Base-by-base conservation (phyloP, 75 land plant genomes). In the Pinus tabuliformis region DNA sequence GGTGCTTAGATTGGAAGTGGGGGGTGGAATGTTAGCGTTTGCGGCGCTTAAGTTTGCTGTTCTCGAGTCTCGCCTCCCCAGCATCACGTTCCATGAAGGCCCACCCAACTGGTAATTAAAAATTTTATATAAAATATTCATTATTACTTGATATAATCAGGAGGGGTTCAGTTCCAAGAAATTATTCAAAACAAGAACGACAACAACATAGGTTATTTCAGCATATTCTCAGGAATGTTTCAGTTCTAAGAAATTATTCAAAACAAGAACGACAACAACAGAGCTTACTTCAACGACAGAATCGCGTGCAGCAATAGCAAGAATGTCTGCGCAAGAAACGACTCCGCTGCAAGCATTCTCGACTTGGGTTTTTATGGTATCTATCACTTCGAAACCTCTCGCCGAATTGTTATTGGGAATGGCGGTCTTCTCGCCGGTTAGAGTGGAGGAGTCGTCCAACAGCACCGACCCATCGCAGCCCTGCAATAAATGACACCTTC, bases 381-480 rank as follows among this genome's bases (percentile, higher is more conserved):
- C 86, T 3, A 91, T 76, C 28, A 84, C 91, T 6, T 80, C 79
- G 37, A 77, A 86, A 1, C 88, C 85, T 57, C 85, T 75, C 17
- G 12, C 73, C 2, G 87, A 82, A 3, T 54, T 56, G 3, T n/a
- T 76, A 54, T 92, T 92, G 21, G 89, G 84, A 18, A 4, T 15
- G 1, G 95, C 89, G 0, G 75, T 70, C 59, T 90, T 86, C 81
- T 92, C 93, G 3, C 85, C 78, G 1, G 68, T 59, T 16, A 81
- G 66, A 2, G 75, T 28, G 5, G 75, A 54, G 22, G 87, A 71
- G 26, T 78, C 90, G 57, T 90, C 93, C 26, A 92, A 49, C 4
- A 92, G 87, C 14, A 92, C 54, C 3, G 91, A 88, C 14, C 79
- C 95, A 70, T 92, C 95, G 45, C 95, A 92, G 0, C 95, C 95